These are phyloP conservation scores for Allantophomopsis lycopodina DNA, from an alignment of 2,329 filamentous ascomycete genomes.

Conservation along the genomic window DNA sequence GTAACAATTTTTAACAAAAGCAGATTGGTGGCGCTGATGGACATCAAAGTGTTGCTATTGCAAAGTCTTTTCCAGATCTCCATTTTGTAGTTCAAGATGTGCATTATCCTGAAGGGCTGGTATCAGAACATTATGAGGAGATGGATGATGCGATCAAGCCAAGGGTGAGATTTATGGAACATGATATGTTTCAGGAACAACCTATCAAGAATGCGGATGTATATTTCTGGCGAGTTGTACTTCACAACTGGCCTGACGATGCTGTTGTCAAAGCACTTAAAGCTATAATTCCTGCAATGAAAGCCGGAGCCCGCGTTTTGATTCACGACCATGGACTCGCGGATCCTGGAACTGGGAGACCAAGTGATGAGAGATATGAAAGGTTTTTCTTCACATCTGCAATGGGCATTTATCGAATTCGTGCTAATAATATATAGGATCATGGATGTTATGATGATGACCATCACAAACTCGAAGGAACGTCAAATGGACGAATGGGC, in stretches of 20 bases:
- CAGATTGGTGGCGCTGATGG: constrained; percentile 20
- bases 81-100: constrained; percentile 19
- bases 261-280: not conserved
- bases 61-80: constrained; percentile 14
- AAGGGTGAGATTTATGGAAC: constrained; percentile 7
- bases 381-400: no score
- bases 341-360: not conserved
- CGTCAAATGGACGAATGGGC: not conserved
- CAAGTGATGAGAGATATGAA: not conserved
- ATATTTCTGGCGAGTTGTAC: not conserved
- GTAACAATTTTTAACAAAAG: no score
- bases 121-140: no score
- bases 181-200: constrained; percentile 15
- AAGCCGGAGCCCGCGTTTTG: not conserved
- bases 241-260: not conserved
- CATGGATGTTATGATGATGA: not conserved
- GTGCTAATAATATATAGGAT: not conserved
- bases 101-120: no score
- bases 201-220: constrained; percentile 2
- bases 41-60: constrained; percentile 17
- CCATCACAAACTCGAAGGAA: not conserved
- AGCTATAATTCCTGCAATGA: not conserved
- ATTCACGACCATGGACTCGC: not conserved
- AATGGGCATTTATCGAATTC: no score
- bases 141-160: constrained; percentile 6